Conservation (phyloP, 192 early-diverging fungal genomes). For the Linnemannia schmuckeri region DNA sequence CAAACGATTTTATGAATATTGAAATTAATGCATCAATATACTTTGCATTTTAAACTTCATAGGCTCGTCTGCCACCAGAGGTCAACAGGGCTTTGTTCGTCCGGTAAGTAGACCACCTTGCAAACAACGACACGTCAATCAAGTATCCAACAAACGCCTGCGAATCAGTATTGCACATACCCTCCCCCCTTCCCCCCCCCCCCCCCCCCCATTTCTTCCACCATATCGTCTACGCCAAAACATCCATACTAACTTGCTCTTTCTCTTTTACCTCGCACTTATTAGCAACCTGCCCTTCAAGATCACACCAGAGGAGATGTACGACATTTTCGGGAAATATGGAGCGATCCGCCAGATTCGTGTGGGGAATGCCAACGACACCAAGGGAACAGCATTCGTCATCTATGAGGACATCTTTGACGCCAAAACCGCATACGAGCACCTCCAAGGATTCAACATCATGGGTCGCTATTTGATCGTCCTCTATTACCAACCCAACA, state of each 20-base stretch:
- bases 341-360: slow-evolving; percentile 95
- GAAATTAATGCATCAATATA: not conserved
- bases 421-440: slow-evolving; percentile 96
- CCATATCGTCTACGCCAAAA: not conserved
- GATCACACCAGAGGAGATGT: slow-evolving; percentile 96
- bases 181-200: not conserved
- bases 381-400: slow-evolving; percentile 95
- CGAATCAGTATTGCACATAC: not conserved
- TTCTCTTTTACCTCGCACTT: not conserved
- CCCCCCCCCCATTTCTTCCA: not conserved
- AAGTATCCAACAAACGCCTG: not conserved
- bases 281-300: slow-evolving; percentile 95
- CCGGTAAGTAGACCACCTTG: slow-evolving; percentile 56
- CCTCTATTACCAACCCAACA: slow-evolving; percentile 88
- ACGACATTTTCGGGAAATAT: slow-evolving; percentile 98
- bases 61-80: slow-evolving; percentile 88
- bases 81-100: slow-evolving; percentile 96
- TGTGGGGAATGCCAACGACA: slow-evolving; percentile 84
- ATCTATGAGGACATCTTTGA: slow-evolving; percentile 99
- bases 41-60: not conserved
- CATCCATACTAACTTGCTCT: not conserved
- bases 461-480: slow-evolving; percentile 96
- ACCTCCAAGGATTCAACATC: slow-evolving; percentile 96
- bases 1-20: not conserved
- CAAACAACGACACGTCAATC: not conserved